A percentile compares a stretch with the other conserved stretches of the same genome.
These are phyloP conservation scores for Colletotrichum sp. DNA, from an alignment of 2,329 filamentous ascomycete species.

Conservation along the genomic window DNA sequence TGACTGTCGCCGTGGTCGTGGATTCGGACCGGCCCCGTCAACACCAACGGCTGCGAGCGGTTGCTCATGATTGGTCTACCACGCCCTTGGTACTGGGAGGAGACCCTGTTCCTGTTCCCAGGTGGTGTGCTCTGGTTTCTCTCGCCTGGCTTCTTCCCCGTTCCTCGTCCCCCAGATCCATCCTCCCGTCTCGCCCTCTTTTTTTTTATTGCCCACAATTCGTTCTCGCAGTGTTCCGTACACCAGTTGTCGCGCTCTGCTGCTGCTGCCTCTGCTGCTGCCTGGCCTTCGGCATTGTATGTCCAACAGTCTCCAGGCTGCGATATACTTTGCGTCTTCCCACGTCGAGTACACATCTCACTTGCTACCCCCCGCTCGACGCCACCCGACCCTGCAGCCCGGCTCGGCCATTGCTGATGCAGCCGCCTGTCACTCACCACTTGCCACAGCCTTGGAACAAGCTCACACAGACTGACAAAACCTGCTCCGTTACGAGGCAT, in stretches of 20 bases:
- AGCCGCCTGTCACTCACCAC: not conserved
- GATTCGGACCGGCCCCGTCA: not conserved
- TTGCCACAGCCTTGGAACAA: not conserved
- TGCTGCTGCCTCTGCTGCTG: not conserved
- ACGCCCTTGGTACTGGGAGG: not conserved
- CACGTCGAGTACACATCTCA: not conserved
- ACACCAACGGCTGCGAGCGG: not conserved
- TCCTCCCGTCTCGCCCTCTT: not conserved
- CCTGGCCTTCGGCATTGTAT: not conserved
- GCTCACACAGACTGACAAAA: not conserved
- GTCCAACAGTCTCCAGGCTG: not conserved
- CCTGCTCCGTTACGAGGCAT: not conserved
- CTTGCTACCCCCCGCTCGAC: not conserved
- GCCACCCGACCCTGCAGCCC: not conserved
- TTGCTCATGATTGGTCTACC: slow-evolving; percentile 1
- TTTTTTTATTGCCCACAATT: not conserved
- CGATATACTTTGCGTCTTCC: not conserved
- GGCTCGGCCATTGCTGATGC: not conserved
- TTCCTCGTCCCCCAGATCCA: not conserved
- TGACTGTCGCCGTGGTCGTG: not conserved
- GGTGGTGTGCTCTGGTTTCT: not conserved
- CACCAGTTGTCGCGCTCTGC: not conserved
- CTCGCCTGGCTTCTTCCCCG: not conserved
- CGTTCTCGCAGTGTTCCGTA: not conserved
- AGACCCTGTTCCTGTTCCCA: not conserved